A percentile compares a stretch with the other conserved stretches of the same genome.
Conservation (phyloP, 176 grass and related monocot genomes). For the Paspalum notatum region DNA sequence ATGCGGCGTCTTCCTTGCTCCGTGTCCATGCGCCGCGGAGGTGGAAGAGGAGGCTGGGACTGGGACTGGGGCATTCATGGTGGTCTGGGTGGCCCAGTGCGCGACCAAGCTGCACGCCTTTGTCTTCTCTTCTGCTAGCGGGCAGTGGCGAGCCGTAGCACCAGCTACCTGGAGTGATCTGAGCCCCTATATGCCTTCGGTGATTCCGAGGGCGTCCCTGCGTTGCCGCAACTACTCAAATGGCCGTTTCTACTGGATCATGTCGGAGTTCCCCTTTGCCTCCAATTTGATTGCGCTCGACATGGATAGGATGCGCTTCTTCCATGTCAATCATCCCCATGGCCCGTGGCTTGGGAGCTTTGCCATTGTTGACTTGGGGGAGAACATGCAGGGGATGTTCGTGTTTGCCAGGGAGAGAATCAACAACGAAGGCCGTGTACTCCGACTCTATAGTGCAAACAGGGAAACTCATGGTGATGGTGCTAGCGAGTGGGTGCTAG, state of each 20-base stretch:
- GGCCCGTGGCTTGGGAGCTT: not conserved
- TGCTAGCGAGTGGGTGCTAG: not conserved
- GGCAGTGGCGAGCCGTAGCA: constrained; percentile 26
- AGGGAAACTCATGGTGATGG: not conserved
- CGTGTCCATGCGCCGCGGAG: not conserved
- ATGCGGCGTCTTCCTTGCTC: constrained; percentile 36
- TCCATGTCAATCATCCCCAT: not conserved
- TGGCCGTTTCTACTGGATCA: constrained; percentile 33
- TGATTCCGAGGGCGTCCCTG: not conserved
- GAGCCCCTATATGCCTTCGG: not conserved
- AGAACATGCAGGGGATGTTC: constrained; percentile 31
- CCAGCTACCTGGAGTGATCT: not conserved
- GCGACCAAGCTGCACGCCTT: constrained; percentile 20
- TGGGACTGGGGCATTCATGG: not conserved
- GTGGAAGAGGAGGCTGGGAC: not conserved
- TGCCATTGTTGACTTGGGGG: constrained; percentile 29
- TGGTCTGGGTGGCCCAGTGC: constrained; percentile 39
- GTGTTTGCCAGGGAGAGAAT: not conserved
- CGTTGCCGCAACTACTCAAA: not conserved
- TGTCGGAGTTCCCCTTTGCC: not conserved
- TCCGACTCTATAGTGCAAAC: constrained; percentile 4
- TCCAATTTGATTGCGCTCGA: constrained; percentile 21
- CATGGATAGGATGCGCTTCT: constrained; percentile 32
- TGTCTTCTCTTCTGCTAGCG: constrained; percentile 13
- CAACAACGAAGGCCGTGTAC: no score